Evolutionary conservation across 2,329 filamentous ascomycete species (phyloP).

Genomic region (Akanthomyces muscarius): DNA sequence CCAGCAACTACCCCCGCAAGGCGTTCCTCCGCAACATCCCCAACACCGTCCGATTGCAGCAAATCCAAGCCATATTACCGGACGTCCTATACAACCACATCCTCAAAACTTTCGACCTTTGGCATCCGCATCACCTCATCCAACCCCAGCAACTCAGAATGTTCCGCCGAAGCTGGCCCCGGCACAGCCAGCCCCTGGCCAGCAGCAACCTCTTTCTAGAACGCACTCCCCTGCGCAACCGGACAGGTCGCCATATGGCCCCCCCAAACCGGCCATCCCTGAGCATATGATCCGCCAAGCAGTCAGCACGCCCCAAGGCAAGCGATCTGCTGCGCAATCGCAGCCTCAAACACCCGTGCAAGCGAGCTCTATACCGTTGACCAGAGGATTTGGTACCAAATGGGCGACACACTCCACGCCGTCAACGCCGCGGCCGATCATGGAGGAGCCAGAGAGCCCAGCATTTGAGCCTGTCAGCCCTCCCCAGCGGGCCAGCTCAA

Average conservation of each 20-base stretch:
- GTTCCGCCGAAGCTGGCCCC: slow-evolving; percentile 30
- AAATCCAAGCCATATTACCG: slow-evolving; percentile 19
- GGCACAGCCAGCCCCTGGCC: slow-evolving; percentile 24
- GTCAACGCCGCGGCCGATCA: slow-evolving; percentile 48
- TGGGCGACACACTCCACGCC: slow-evolving; percentile 56
- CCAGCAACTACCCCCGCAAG: slow-evolving; percentile 12
- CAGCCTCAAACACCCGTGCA: slow-evolving; percentile 34
- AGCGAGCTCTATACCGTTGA: slow-evolving; percentile 27
- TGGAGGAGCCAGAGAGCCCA: slow-evolving; percentile 45
- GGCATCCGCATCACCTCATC: slow-evolving; percentile 30
- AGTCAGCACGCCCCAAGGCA: slow-evolving; percentile 31
- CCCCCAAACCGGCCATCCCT: slow-evolving; percentile 36
- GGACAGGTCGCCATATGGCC: slow-evolving; percentile 34
- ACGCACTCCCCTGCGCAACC: slow-evolving; percentile 25
- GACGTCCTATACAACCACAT: slow-evolving; percentile 21
- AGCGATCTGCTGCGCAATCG: slow-evolving; percentile 28
- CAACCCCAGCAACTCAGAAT: slow-evolving; percentile 23
- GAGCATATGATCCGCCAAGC: slow-evolving; percentile 40
- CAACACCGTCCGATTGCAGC: slow-evolving; percentile 12
- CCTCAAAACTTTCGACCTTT: slow-evolving; percentile 28
- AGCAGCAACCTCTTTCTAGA: slow-evolving; percentile 24
- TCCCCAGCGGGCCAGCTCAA: slow-evolving; percentile 36
- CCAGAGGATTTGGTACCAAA: slow-evolving; percentile 48
- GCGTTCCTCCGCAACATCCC: slow-evolving; percentile 18
- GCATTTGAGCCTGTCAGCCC: slow-evolving; percentile 58